Percentiles rank a stretch among this genome's conserved stretches.
These are phyloP conservation scores for Pterocarpus santalinus DNA, from an alignment of 306 rosid genomes.

Conservation along the genomic window DNA sequence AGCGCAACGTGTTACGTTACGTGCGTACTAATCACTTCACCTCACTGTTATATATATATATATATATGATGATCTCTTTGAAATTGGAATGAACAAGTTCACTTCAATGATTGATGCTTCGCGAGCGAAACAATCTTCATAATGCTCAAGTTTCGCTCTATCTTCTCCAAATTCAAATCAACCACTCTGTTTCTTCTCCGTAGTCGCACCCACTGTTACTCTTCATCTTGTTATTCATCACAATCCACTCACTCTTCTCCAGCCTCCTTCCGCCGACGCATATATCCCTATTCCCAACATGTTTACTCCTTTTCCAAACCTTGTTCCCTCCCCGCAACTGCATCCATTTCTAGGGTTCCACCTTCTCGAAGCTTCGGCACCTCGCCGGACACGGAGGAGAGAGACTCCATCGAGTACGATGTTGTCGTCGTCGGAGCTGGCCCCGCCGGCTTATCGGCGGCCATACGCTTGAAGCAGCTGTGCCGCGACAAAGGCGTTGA, in stretches of 20 bases:
- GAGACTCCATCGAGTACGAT: slow-evolving; percentile 84
- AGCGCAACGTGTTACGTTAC: neutral
- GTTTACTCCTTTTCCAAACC: slow-evolving; percentile 23
- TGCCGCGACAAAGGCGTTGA: slow-evolving; percentile 69
- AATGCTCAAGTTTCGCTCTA: slow-evolving; percentile 56
- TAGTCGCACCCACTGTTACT: slow-evolving; percentile 1
- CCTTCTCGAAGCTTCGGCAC: slow-evolving; percentile 55
- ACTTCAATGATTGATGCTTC: neutral
- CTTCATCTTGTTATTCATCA: slow-evolving; percentile 10
- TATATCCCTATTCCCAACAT: neutral
- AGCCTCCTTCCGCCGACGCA: neutral
- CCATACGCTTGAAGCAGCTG: slow-evolving; percentile 83
- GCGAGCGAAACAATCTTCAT: slow-evolving; percentile 13
- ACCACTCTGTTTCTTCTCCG: neutral
- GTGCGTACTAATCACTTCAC: neutral
- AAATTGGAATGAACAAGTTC: neutral
- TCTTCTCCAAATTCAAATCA: slow-evolving; percentile 57
- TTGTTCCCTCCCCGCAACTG: slow-evolving; percentile 30
- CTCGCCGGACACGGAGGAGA: slow-evolving; percentile 47
- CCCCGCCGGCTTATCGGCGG: slow-evolving; percentile 95
- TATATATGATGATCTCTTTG: neutral
- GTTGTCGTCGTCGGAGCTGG: slow-evolving; percentile 98
- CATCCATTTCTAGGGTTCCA: slow-evolving; percentile 44
- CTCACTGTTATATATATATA: no score
- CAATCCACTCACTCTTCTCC: neutral